phyloP scores from a whole-genome alignment of 1,139 yeast species.

The Kazachstania sp. region DNA sequence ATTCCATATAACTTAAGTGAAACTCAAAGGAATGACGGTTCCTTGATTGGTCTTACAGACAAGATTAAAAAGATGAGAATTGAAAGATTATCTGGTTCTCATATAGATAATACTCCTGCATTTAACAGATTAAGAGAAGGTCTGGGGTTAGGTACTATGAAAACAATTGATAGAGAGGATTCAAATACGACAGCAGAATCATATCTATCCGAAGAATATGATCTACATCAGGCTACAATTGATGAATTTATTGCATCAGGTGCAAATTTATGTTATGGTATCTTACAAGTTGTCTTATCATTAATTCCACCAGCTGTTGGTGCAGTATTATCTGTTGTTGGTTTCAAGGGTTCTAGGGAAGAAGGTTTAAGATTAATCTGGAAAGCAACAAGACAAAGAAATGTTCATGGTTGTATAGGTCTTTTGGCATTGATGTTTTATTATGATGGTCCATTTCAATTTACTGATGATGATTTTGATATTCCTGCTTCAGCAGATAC shows the following conservation, averaged over 20 bases:
- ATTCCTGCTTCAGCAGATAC: slow-evolving; percentile 36
- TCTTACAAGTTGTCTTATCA: slow-evolving; percentile 81
- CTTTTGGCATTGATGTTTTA: slow-evolving; percentile 71
- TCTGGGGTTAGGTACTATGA: slow-evolving; percentile 32
- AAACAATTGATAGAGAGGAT: slow-evolving; percentile 14
- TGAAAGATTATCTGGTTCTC: slow-evolving; percentile 54
- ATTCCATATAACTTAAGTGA: slow-evolving; percentile 36
- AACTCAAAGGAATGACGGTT: slow-evolving; percentile 40
- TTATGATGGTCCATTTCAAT: slow-evolving; percentile 93
- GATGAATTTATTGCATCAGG: slow-evolving; percentile 93
- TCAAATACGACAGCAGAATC: slow-evolving; percentile 11
- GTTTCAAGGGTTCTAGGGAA: slow-evolving; percentile 80
- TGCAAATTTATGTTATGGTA: slow-evolving; percentile 84
- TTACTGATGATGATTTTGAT: slow-evolving; percentile 76
- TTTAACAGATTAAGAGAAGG: slow-evolving; percentile 35
- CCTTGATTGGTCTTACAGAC: slow-evolving; percentile 47
- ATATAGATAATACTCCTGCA: slow-evolving; percentile 44
- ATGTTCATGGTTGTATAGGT: slow-evolving; percentile 89
- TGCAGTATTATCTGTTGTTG: slow-evolving; percentile 79
- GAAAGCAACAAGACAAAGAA: slow-evolving; percentile 68
- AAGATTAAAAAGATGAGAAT: slow-evolving; percentile 54
- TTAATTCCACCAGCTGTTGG: slow-evolving; percentile 89
- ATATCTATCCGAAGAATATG: slow-evolving; percentile 17
- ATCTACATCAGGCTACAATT: slow-evolving; percentile 44
- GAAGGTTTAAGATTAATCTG: slow-evolving; percentile 77